Conservation (phyloP, 2,329 filamentous ascomycete genomes). For the Talaromyces sp. region DNA sequence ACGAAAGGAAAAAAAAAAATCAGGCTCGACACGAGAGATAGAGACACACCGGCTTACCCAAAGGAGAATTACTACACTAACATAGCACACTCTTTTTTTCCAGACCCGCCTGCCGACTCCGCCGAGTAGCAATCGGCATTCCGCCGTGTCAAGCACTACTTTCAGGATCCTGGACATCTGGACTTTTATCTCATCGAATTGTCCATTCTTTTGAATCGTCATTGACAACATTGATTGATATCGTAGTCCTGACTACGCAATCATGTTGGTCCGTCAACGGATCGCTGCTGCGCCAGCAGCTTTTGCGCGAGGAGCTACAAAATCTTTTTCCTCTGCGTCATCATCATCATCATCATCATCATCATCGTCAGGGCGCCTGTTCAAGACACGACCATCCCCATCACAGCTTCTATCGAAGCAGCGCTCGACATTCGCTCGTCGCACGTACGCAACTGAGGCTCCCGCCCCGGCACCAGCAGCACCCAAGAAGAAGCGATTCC, state of each 20-base stretch:
- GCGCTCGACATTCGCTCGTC: constrained; percentile 2
- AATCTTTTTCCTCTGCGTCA: not conserved
- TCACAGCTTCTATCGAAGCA: not conserved
- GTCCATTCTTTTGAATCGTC: not conserved
- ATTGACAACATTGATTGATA: not conserved
- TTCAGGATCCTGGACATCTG: not conserved
- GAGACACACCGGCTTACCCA: constrained; percentile 6
- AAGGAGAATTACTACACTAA: not conserved
- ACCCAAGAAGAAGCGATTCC: constrained; percentile 61
- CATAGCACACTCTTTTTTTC: not conserved
- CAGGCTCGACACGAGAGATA: not conserved
- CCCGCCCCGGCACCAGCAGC: constrained; percentile 36
- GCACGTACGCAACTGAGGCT: constrained; percentile 6
- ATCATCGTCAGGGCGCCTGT: constrained; percentile 1
- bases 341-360: not conserved
- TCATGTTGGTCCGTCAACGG: constrained; percentile 15
- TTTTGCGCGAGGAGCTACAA: not conserved
- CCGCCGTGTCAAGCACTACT: not conserved
- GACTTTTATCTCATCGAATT: not conserved
- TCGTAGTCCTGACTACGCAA: not conserved
- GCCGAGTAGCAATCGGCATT: not conserved
- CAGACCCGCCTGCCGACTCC: constrained; percentile 1
- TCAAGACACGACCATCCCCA: not conserved
- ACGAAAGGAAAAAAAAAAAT: not conserved
- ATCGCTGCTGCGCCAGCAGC: constrained; percentile 4